Percentiles rank a stretch among this genome's conserved stretches.
These are phyloP conservation scores for Flagelloscypha sp. DNA, from an alignment of 768 basidiomycete genomes.

Conservation along the genomic window DNA sequence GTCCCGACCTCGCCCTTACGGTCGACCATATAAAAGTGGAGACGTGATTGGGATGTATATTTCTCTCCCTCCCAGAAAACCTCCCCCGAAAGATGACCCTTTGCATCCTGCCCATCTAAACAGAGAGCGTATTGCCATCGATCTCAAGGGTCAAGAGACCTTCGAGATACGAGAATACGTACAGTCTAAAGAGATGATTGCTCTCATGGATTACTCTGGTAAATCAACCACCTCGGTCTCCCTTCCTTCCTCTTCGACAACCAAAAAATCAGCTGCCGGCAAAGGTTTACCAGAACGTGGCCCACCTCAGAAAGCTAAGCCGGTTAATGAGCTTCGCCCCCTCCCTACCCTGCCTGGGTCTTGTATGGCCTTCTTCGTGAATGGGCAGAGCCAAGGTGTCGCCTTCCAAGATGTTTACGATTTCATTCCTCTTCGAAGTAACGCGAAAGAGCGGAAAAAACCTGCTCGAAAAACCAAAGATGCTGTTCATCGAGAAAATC, in stretches of 20 bases:
- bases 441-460: constrained; percentile 56
- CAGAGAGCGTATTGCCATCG: constrained; percentile 88
- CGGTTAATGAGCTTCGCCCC: constrained; percentile 51
- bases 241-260: constrained; percentile 42
- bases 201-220: constrained; percentile 71
- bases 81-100: constrained; percentile 52
- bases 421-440: constrained; percentile 72
- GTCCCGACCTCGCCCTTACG: constrained; percentile 76
- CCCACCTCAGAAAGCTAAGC: too few species aligned
- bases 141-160: constrained; percentile 94
- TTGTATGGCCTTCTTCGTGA: constrained; percentile 82
- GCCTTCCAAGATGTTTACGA: constrained; percentile 89
- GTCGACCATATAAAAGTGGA: constrained; percentile 62
- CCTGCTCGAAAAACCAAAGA: constrained; percentile 54
- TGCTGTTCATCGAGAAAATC: constrained; percentile 70
- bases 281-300: constrained; percentile 59
- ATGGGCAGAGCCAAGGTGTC: constrained; percentile 74
- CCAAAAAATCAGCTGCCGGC: constrained; percentile 60
- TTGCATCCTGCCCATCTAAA: constrained; percentile 77
- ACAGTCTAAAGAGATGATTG: constrained; percentile 84
- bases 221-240: constrained; percentile 50
- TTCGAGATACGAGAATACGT: constrained; percentile 91
- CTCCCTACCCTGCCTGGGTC: constrained; percentile 67
- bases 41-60: constrained; percentile 95
- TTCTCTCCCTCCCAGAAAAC: constrained; percentile 63